Evolutionary conservation across 441 rosid genomes (phyloP), one percentile per base, ranked within the genome.

Genomic region (Eruca vesicaria): DNA sequence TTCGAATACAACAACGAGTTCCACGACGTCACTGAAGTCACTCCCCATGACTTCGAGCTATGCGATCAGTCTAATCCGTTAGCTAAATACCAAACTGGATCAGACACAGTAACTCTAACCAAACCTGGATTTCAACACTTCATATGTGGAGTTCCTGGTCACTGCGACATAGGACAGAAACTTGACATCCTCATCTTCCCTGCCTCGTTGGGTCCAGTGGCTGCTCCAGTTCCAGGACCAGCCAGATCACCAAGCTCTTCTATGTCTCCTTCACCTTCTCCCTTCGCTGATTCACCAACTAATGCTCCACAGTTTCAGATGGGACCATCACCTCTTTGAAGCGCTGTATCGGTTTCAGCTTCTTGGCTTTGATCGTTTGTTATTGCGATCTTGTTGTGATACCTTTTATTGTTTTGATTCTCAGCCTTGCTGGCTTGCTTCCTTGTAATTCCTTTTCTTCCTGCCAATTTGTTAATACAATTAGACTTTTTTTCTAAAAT

Each of bases 61-160:
- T 7, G 55, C 3, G 16, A n/a, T 7, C 15, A 19, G 52, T 45
- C 53, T 45, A 45, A 45, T 6, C 20, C 20, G 4, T 2, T 45
- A 15, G 10, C 53, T 4, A 26, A 6, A 2, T 70, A 71, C 63
- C 9, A 63, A 16, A 63, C 76, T 9, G 56, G 70, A 2, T 36
- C 5, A 0, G 76, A 72, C 15, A 11, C 56, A 0, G 2, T 72
- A 26, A 63, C 0, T 36, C 63, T 72, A 53, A 53, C 43, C n/a
- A 72, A 64, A 72, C 55, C 38, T 15, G 53, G 53, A 15, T 45
- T 45, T 28, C 19, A 66, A 16, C 3, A 41, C 60, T 73, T 73
- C 26, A 73, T 73, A 66, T 66, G 72, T 1, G 72, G 78, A 32
- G 11, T 5, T 58, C 67, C 72, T n/a, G 19, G 53, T 58, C 72